Evolutionary conservation across 2,329 filamentous ascomycete species (phyloP).

Genomic region (Apiospora kogelbergensis): DNA sequence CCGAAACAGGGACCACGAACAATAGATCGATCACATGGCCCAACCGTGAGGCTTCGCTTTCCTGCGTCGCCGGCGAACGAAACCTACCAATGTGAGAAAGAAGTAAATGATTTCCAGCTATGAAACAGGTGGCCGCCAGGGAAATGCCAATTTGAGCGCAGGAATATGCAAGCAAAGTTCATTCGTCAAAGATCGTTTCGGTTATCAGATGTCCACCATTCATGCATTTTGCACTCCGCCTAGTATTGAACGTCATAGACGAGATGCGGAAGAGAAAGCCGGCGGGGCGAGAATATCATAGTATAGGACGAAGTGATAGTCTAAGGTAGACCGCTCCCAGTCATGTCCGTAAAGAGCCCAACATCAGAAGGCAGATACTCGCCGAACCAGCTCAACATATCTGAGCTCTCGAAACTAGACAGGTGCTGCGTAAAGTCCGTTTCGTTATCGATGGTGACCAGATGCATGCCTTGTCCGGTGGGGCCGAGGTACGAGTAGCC

Average conservation of each 20-base stretch:
- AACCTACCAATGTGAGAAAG: neutral
- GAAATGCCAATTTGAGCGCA: neutral
- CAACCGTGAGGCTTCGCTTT: neutral
- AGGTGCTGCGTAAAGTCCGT: conserved; percentile 34
- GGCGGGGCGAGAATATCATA: neutral
- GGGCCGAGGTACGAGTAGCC: conserved; percentile 31
- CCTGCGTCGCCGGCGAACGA: neutral
- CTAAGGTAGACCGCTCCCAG: neutral
- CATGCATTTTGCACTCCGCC: neutral
- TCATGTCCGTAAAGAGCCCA: neutral
- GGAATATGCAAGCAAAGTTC: neutral
- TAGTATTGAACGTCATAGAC: no score
- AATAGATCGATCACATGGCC: neutral
- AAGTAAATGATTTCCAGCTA: neutral
- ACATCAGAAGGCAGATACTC: conserved; percentile 33
- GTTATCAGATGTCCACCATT: neutral
- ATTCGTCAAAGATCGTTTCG: no score
- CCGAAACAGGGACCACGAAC: neutral
- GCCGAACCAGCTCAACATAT: conserved; percentile 36
- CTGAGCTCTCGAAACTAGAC: conserved; percentile 31
- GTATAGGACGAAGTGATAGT: neutral
- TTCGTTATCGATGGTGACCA: conserved; percentile 35
- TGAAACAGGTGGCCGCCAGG: neutral
- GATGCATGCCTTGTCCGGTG: conserved; percentile 26
- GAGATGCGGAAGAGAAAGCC: neutral